Conservation (phyloP, 257 asterid genomes). For the Solanum rostratum region DNA sequence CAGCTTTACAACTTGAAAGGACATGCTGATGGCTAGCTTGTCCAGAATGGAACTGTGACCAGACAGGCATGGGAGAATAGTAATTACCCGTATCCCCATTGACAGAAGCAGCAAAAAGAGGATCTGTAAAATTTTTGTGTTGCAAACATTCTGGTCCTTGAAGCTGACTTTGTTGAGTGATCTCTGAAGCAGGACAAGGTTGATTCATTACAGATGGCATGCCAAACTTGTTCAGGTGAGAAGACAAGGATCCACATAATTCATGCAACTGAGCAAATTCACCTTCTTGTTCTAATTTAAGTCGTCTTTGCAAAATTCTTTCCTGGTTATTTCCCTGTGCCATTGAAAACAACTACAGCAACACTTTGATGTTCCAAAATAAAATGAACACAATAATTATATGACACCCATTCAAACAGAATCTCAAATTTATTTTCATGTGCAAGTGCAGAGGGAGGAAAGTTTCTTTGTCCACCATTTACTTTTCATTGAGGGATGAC, state of each 20-base stretch:
- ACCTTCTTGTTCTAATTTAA: slow-evolving; percentile 25
- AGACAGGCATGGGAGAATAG: slow-evolving; percentile 21
- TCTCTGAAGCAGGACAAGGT: slow-evolving; percentile 27
- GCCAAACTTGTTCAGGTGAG: slow-evolving; percentile 30
- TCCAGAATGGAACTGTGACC: slow-evolving; percentile 17
- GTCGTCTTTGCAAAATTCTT: slow-evolving; percentile 29
- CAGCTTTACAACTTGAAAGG: slow-evolving; percentile 28
- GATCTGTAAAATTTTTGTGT: slow-evolving; percentile 26
- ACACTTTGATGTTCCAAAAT: slow-evolving; percentile 32
- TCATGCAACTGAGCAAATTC: slow-evolving; percentile 29
- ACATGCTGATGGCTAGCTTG: slow-evolving; percentile 10
- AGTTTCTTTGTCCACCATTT: background rate
- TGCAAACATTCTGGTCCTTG: slow-evolving; percentile 30
- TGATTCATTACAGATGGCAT: slow-evolving; percentile 34
- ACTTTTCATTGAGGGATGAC: background rate
- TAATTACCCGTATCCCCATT: slow-evolving; percentile 37
- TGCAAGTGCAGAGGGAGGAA: background rate
- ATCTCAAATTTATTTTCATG: background rate
- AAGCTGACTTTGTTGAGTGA: slow-evolving; percentile 25
- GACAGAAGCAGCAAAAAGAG: slow-evolving; percentile 34
- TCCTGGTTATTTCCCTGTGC: slow-evolving; percentile 42
- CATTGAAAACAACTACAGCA: slow-evolving; percentile 39
- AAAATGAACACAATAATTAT: background rate
- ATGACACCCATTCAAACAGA: background rate
- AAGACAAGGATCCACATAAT: slow-evolving; percentile 29